Evolutionary conservation across 257 asterid species (phyloP).

Genomic region (Rubia yunnanensis): DNA sequence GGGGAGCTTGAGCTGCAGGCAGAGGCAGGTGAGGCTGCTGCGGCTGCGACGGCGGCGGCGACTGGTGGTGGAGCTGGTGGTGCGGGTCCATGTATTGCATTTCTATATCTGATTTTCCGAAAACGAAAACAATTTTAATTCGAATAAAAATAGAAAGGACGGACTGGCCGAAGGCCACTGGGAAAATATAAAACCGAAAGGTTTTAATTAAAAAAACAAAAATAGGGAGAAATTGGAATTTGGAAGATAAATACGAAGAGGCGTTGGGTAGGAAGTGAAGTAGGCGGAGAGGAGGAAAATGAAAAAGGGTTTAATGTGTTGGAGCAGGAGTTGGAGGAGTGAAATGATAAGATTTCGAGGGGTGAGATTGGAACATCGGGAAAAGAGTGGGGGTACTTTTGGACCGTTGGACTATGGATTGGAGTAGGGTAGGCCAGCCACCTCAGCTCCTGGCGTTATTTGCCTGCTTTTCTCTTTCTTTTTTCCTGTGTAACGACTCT

Average conservation of each 20-base stretch:
- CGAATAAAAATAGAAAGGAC: background rate
- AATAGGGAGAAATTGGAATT: background rate
- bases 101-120: background rate
- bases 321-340: background rate
- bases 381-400: background rate
- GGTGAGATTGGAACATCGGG: background rate
- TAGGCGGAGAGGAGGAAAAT: background rate
- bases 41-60: background rate
- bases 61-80: background rate
- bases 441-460: background rate
- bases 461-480: background rate
- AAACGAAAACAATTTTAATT: background rate
- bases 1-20: background rate
- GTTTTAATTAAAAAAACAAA: background rate
- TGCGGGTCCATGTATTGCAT: conserved; percentile 9
- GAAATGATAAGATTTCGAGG: background rate
- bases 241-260: background rate
- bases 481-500: background rate
- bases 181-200: background rate
- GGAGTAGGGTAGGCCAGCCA: background rate
- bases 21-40: background rate
- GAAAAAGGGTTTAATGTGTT: background rate
- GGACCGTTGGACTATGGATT: background rate
- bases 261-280: background rate
- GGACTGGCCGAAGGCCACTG: background rate